phyloP scores from a whole-genome alignment of 805 yeast genomes.

The Ogataea pini region DNA sequence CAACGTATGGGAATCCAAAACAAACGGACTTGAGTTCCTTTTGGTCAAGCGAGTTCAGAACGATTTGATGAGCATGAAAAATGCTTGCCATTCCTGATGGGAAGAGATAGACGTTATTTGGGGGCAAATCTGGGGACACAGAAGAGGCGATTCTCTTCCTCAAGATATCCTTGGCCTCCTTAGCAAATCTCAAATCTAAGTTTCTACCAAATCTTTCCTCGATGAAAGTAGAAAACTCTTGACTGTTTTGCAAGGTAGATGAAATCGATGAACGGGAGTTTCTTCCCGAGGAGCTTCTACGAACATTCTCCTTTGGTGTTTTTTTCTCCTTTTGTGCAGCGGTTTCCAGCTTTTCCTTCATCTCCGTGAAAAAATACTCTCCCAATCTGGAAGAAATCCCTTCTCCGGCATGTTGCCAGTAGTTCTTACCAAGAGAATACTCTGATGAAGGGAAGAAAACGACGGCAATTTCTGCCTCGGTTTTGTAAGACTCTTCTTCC shows the following conservation, averaged over 20 bases:
- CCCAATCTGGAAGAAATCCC: slow-evolving; percentile 91
- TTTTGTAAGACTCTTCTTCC: slow-evolving; percentile 57
- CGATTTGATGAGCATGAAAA: slow-evolving; percentile 69
- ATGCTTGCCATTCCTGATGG: slow-evolving; percentile 95
- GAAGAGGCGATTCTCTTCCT: slow-evolving; percentile 73
- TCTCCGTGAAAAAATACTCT: slow-evolving; percentile 73
- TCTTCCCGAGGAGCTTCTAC: slow-evolving; percentile 24
- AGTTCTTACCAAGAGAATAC: slow-evolving; percentile 69
- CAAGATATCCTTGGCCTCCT: slow-evolving; percentile 73
- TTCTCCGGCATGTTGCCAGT: slow-evolving; percentile 98
- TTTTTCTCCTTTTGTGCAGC: slow-evolving; percentile 26
- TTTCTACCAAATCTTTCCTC: slow-evolving; percentile 93
- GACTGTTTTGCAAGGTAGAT: slow-evolving; percentile 25
- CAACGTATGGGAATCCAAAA: slow-evolving; percentile 96
- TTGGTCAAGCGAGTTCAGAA: slow-evolving; percentile 17
- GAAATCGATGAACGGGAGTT: slow-evolving; percentile 33
- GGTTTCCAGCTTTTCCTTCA: slow-evolving; percentile 43
- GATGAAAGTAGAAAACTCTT: slow-evolving; percentile 65
- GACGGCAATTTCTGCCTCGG: slow-evolving; percentile 71
- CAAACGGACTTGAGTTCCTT: slow-evolving; percentile 70
- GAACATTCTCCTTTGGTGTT: slow-evolving; percentile 11
- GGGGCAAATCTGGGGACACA: slow-evolving; percentile 37
- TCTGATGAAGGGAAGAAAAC: slow-evolving; percentile 71
- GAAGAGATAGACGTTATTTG: slow-evolving; percentile 73
- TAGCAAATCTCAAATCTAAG: slow-evolving; percentile 72